Evolutionary conservation across 208 protist genomes (phyloP), one percentile per base, ranked within the genome.

Genomic region (Trypanosoma theileri): DNA sequence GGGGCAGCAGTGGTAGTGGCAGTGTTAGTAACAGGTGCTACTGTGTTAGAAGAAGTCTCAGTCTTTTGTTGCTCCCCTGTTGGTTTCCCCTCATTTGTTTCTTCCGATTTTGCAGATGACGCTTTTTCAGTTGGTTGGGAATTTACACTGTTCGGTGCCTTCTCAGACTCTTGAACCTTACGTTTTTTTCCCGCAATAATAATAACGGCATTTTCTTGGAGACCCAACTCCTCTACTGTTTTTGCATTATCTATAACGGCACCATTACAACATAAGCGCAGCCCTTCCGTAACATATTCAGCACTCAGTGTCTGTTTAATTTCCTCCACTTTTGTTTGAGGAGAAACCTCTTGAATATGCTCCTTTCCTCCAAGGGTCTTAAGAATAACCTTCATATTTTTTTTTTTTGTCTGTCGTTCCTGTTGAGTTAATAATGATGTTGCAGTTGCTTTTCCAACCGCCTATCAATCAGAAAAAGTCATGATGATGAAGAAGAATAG

Each of bases 191-290:
- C 91, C 0, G 84, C 82, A 42, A 94, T 73, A 16, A 96, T 75
- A 26, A 96, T 42, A 14, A 81, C 81, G 28, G 77, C 78, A 19
- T 77, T 77, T 44, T 93, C 91, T 55, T 66, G 54, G 12, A 92
- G 31, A 14, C 73, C 69, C 1, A 82, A 44, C 0, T 89, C 78
- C 26, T 65, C 54, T 44, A 96, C 61, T 22, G 86, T 91, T 53
- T 81, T 85, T 51, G 21, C 22, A 57, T 93, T 77, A 28, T 87
- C 82, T 7, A 91, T 54, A 24, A 94, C 69, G 14, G 58, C 48
- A n/a, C 88, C 88, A 31, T 96, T 91, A 64, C 80, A 89, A 66
- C 85, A 92, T 40, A 96, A 66, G 21, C 77, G 78, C 62, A 96
- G 62, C 66, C 77, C 82, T 52, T 78, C 68, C 12, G 69, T 53